Evolutionary conservation across 257 asterid species (phyloP).

Genomic region (Solanum bulbocastanum): DNA sequence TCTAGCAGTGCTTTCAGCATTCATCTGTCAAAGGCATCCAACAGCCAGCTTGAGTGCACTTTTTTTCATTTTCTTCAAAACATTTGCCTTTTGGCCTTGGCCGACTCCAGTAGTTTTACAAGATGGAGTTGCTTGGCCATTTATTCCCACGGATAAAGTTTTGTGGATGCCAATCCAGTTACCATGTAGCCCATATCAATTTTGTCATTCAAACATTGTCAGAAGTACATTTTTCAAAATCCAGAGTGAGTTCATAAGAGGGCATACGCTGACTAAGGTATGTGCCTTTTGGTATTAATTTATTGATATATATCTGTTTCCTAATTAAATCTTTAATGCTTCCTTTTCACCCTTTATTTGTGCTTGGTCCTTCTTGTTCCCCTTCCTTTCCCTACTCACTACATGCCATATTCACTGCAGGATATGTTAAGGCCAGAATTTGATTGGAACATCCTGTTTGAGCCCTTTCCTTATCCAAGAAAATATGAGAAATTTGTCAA

Average conservation of each 20-base stretch:
- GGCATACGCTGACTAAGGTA: conserved; percentile 38
- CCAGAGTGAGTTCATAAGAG: conserved; percentile 34
- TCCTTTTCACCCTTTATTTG: background rate
- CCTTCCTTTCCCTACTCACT: background rate
- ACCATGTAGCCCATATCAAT: conserved; percentile 36
- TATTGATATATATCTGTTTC: background rate
- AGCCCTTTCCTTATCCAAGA: conserved; percentile 31
- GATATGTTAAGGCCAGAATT: conserved; percentile 28
- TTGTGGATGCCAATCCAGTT: conserved; percentile 46
- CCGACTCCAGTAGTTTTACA: conserved; percentile 41
- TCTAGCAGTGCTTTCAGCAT: conserved; percentile 46
- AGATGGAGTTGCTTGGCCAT: conserved; percentile 13
- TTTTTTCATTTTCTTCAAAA: conserved; percentile 30
- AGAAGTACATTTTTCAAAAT: conserved; percentile 37
- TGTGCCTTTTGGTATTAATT: background rate
- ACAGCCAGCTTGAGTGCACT: conserved; percentile 2
- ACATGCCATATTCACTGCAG: conserved; percentile 14
- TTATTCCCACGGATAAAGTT: conserved; percentile 13
- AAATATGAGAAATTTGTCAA: conserved; percentile 28
- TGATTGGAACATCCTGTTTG: conserved; percentile 33
- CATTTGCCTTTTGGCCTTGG: conserved; percentile 59
- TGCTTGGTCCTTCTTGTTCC: background rate
- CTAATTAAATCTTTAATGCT: background rate
- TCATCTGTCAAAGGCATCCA: conserved; percentile 38
- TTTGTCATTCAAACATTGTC: conserved; percentile 39